Evolutionary conservation across 2,329 filamentous ascomycete species (phyloP), one percentile per base, ranked within the genome.

Genomic region (Aureobasidium subglaciale): DNA sequence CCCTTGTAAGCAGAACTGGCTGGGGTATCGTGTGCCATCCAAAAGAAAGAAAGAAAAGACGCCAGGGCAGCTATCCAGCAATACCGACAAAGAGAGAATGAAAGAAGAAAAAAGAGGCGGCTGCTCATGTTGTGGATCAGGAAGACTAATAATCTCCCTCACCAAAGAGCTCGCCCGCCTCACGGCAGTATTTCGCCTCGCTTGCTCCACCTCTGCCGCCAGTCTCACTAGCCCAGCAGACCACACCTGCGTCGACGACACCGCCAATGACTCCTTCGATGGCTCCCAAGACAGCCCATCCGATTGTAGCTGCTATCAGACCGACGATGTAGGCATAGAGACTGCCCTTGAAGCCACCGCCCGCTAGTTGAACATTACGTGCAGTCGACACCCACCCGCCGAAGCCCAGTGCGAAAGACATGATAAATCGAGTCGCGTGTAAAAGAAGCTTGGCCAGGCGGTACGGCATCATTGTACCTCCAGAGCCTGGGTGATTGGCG

Each of bases 341-440:
- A 64, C 90, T 96, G 8, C 93, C 93, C 42, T 82, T 82, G 55
- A 73, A 45, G 56, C 70, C 63, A 56, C 67, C 64, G 75, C 79
- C 56, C 73, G 67, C 75, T 18, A 93, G 75, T 50, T 80, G 77
- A 4, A 96, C 76, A 70, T 87, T 85, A 60, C 89, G 85, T 10
- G 93, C 91, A 32, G 91, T 95, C 43, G 89, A 87, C 8, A 97
- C 89, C 93, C 93, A 99, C n/a, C 90, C 92, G 4, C 88, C 91
- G 65, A 97, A 95, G 1, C 92, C 92, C 27, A 99, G 81, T 0
- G 85, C 88, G 43, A 91, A 83, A 0, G 90, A 89, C 83, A 96
- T 95, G 65, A 96, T 87, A 67, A 92, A 88, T 16, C 92, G 84
- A 1, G 90, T 93, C 3, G 92, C 90, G 63, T 96, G 89, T 3